A percentile compares a stretch with the other conserved stretches of the same genome.
phyloP scores from a whole-genome alignment of 2,329 filamentous ascomycete species.

The Trichoderma oligosporum region DNA sequence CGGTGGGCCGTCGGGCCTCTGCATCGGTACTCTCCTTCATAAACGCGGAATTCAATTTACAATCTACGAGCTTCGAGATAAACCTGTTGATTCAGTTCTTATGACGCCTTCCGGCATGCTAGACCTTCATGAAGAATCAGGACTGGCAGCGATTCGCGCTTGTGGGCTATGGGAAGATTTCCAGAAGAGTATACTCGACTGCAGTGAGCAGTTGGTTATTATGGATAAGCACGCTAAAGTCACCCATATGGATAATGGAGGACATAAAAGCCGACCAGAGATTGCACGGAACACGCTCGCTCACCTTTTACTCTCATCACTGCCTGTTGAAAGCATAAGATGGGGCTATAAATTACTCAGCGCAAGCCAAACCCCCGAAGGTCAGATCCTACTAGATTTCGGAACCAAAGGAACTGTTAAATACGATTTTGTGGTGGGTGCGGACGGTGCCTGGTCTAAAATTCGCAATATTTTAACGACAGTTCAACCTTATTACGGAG shows the following conservation, averaged over 20 bases:
- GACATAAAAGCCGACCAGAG: constrained; percentile 32
- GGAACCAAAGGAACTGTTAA: constrained; percentile 21
- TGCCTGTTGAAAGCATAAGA: constrained; percentile 33
- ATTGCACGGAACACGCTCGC: constrained; percentile 37
- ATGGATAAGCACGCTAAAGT: constrained; percentile 29
- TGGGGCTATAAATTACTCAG: constrained; percentile 38
- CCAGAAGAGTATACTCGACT: constrained; percentile 33
- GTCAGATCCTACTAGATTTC: constrained; percentile 25
- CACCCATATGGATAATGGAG: constrained; percentile 25
- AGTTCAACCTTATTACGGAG: constrained; percentile 37
- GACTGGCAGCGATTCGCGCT: constrained; percentile 42
- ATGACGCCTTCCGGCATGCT: constrained; percentile 40
- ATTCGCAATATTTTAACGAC: constrained; percentile 36
- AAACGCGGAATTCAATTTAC: constrained; percentile 33
- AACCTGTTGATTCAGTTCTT: constrained; percentile 28
- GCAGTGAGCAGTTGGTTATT: constrained; percentile 21
- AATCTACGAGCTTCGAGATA: constrained; percentile 35
- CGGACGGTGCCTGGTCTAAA: constrained; percentile 26
- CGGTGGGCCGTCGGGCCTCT: constrained; percentile 45
- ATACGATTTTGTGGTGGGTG: constrained; percentile 22
- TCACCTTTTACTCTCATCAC: constrained; percentile 32
- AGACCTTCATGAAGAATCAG: constrained; percentile 46
- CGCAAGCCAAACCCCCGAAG: constrained; percentile 9
- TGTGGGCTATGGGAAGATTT: constrained; percentile 45
- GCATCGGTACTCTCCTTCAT: constrained; percentile 45